These are phyloP conservation scores for Hirsutella rhossiliensis DNA, from an alignment of 2,329 filamentous ascomycete genomes.

Conservation along the genomic window DNA sequence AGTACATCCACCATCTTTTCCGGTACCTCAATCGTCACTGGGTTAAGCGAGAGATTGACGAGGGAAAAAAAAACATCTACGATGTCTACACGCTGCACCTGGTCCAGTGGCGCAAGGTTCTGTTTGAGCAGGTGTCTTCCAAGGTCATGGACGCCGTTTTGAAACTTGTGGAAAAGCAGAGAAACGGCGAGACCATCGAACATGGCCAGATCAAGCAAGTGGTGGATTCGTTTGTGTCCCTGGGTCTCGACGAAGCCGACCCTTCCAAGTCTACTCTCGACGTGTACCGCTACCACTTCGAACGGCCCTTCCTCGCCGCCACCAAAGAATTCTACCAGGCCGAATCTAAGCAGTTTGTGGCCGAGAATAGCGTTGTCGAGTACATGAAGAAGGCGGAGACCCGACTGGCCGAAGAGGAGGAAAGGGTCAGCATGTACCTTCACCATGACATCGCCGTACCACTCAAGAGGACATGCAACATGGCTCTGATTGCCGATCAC, in stretches of 20 bases:
- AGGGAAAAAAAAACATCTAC: conserved; percentile 96
- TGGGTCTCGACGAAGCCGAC: conserved; percentile 88
- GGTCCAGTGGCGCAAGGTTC: conserved; percentile 86
- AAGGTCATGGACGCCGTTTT: conserved; percentile 94
- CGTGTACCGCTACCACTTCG: conserved; percentile 87
- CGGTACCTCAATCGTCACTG: conserved; percentile 94
- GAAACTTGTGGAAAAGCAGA: conserved; percentile 91
- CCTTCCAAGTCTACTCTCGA: conserved; percentile 89
- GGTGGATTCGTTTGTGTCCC: conserved; percentile 89
- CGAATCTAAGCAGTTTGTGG: conserved; percentile 88
- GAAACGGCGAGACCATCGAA: conserved; percentile 95
- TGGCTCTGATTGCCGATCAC: conserved; percentile 82
- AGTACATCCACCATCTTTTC: conserved; percentile 96
- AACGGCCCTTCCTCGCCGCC: conserved; percentile 78
- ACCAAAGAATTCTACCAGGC: conserved; percentile 79
- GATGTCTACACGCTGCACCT: conserved; percentile 96
- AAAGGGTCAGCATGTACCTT: conserved; percentile 82
- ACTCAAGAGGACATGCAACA: conserved; percentile 78
- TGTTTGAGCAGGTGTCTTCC: conserved; percentile 71
- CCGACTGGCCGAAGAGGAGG: conserved; percentile 83
- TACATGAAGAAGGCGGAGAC: conserved; percentile 99
- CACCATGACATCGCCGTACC: conserved; percentile 78
- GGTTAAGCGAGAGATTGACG: conserved; percentile 98
- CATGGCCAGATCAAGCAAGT: conserved; percentile 94
- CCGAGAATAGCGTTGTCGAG: conserved; percentile 94